These are phyloP conservation scores for Taphrina flavorubra DNA, from an alignment of 1,139 yeast genomes.

Conservation along the genomic window DNA sequence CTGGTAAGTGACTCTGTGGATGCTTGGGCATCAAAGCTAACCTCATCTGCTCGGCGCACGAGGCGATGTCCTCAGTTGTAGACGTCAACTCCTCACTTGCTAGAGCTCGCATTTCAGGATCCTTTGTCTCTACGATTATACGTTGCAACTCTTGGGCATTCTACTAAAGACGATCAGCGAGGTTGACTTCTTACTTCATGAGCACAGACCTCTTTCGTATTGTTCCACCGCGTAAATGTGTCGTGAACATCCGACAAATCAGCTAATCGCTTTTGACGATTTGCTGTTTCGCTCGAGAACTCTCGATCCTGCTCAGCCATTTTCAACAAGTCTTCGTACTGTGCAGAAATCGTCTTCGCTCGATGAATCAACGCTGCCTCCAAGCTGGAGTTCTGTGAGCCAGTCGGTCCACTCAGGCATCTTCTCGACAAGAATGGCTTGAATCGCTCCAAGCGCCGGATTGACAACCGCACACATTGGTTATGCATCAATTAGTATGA, in stretches of 20 bases:
- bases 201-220: not conserved
- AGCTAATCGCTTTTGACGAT: constrained; percentile 25
- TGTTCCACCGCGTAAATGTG: constrained; percentile 18
- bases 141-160: constrained; percentile 7
- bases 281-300: constrained; percentile 30
- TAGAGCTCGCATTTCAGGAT: constrained; percentile 29
- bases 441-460: too few species aligned
- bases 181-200: not conserved
- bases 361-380: constrained; percentile 16
- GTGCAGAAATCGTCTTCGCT: constrained; percentile 11
- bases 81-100: constrained; percentile 31
- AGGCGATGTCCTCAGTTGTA: not conserved
- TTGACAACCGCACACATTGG: too few species aligned
- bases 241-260: constrained; percentile 17
- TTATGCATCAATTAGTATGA: too few species aligned
- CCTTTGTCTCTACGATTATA: constrained; percentile 13
- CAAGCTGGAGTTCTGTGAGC: not conserved
- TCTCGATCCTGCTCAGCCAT: constrained; percentile 23
- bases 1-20: constrained; percentile 75
- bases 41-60: constrained; percentile 58
- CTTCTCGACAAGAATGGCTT: too few species aligned
- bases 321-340: constrained; percentile 11
- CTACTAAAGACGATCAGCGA: constrained; percentile 12
- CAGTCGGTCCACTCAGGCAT: too few species aligned
- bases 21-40: constrained; percentile 73